These are phyloP conservation scores for Psilocybe subaeruginosa DNA, from an alignment of 768 basidiomycete species.

Conservation along the genomic window DNA sequence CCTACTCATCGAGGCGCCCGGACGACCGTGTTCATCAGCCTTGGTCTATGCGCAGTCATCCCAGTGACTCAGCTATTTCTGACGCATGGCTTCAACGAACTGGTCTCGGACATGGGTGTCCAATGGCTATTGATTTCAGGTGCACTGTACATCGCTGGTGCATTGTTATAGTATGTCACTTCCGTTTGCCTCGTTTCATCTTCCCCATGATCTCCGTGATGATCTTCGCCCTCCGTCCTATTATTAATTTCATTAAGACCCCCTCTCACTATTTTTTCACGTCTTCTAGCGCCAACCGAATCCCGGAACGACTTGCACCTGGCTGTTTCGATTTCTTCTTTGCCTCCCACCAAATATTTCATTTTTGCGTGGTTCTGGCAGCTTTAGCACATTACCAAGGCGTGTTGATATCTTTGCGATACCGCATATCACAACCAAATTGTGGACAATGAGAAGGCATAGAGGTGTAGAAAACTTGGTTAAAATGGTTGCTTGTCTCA, in stretches of 20 bases:
- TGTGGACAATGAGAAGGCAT: slow-evolving; percentile 25
- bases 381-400: slow-evolving; percentile 67
- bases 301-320: slow-evolving; percentile 76
- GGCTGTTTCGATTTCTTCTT: slow-evolving; percentile 81
- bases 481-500: neutral
- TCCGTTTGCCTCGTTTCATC: slow-evolving; percentile 23
- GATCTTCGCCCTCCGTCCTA: slow-evolving; percentile 18
- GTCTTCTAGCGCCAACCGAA: slow-evolving; percentile 71
- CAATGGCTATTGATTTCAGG: slow-evolving; percentile 71
- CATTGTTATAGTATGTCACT: slow-evolving; percentile 75
- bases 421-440: slow-evolving; percentile 51
- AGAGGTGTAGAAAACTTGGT: neutral
- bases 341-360: slow-evolving; percentile 91
- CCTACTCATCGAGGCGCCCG: slow-evolving; percentile 77
- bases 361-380: slow-evolving; percentile 75
- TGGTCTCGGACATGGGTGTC: slow-evolving; percentile 68
- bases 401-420: slow-evolving; percentile 58
- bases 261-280: slow-evolving; percentile 15
- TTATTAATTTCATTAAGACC: slow-evolving; percentile 15
- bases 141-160: slow-evolving; percentile 78
- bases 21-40: slow-evolving; percentile 75
- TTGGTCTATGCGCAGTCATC: slow-evolving; percentile 71
- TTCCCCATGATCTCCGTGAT: slow-evolving; percentile 24
- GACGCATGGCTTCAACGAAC: slow-evolving; percentile 56
- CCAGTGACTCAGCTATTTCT: slow-evolving; percentile 70